Evolutionary conservation across 2,329 filamentous ascomycete species (phyloP).

Genomic region (Venturia asperata): DNA sequence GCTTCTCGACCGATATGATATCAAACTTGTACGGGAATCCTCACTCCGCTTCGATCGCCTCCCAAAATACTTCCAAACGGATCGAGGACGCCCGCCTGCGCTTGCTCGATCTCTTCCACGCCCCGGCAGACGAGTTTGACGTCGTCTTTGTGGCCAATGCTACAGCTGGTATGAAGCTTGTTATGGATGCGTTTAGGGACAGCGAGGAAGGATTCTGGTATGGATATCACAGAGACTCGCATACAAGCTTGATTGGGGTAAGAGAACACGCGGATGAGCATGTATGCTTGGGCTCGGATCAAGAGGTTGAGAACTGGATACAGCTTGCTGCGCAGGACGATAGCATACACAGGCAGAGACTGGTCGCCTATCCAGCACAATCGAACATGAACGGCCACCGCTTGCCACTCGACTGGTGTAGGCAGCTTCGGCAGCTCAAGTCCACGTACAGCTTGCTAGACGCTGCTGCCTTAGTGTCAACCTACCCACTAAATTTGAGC

Average conservation of each 20-base stretch:
- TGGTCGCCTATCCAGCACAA: constrained; percentile 83
- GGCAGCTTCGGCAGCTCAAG: constrained; percentile 26
- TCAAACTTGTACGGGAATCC: constrained; percentile 80
- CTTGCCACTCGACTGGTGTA: constrained; percentile 64
- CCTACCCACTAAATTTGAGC: constrained; percentile 65
- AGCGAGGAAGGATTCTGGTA: constrained; percentile 68
- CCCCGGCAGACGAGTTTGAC: constrained; percentile 74
- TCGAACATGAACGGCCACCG: constrained; percentile 86
- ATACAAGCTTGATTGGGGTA: constrained; percentile 80
- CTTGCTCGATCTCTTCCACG: constrained; percentile 69
- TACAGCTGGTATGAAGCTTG: constrained; percentile 82
- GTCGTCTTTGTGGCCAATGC: constrained; percentile 88
- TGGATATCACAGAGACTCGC: constrained; percentile 73
- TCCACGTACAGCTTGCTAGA: constrained; percentile 68
- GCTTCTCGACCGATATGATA: constrained; percentile 72
- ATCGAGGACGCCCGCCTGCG: constrained; percentile 70
- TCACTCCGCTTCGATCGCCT: constrained; percentile 77
- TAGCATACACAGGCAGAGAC: constrained; percentile 28
- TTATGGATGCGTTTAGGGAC: constrained; percentile 68
- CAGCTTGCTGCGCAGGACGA: constrained; percentile 29
- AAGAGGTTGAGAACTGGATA: constrained; percentile 60
- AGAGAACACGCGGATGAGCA: constrained; percentile 60
- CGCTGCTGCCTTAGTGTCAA: constrained; percentile 73
- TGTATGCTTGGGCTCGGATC: constrained; percentile 58
- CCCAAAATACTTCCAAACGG: constrained; percentile 64